Evolutionary conservation across 2,329 filamentous ascomycete genomes (phyloP).

Genomic region (Xylaria sp.): DNA sequence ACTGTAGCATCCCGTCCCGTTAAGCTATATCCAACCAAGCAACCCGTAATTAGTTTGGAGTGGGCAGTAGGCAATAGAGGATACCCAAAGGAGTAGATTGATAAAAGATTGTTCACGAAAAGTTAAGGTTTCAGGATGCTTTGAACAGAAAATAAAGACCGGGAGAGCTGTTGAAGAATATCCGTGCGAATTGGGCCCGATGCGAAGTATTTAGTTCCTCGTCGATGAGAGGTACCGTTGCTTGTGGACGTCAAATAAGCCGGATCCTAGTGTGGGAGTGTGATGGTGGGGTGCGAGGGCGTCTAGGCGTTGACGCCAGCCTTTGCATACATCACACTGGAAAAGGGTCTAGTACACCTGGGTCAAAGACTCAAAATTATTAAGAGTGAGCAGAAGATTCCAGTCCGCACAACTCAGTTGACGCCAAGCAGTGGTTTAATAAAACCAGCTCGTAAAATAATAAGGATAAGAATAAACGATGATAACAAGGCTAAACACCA

Average conservation of each 20-base stretch:
- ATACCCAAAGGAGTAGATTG: not conserved
- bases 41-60: not conserved
- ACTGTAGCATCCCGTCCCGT: not conserved
- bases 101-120: not conserved
- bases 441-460: not conserved
- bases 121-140: constrained; percentile 20
- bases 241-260: constrained; percentile 13
- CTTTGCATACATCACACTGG: constrained; percentile 36
- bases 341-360: constrained; percentile 22
- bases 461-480: constrained; percentile 21
- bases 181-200: constrained; percentile 13
- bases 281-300: constrained; percentile 28
- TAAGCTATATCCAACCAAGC: not conserved
- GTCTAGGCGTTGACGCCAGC: constrained; percentile 38
- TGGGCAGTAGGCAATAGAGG: not conserved
- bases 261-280: constrained; percentile 22
- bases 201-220: constrained; percentile 5
- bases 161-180: constrained; percentile 12
- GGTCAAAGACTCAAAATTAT: constrained; percentile 9
- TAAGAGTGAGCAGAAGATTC: not conserved
- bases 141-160: constrained; percentile 15
- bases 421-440: constrained; percentile 1
- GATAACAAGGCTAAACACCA: constrained; percentile 29
- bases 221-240: constrained; percentile 20
- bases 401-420: not conserved